phyloP scores from a whole-genome alignment of 2,329 filamentous ascomycete genomes.

The Stachybotrys elegans region DNA sequence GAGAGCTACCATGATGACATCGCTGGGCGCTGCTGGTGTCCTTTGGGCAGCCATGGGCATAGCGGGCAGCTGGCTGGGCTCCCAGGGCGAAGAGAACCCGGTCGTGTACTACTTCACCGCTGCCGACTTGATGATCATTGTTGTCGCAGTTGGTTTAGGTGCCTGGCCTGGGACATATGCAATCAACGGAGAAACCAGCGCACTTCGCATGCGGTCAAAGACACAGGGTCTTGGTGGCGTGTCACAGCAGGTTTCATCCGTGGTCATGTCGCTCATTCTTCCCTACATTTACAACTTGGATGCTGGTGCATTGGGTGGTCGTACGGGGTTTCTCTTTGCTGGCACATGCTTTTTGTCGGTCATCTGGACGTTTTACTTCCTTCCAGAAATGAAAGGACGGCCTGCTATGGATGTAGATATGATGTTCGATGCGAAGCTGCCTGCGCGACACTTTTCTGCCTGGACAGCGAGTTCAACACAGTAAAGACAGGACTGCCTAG shows the following conservation, averaged over 20 bases:
- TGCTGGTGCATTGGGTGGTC: constrained; percentile 30
- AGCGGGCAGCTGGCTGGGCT: background rate
- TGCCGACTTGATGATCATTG: constrained; percentile 30
- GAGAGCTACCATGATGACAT: constrained; percentile 30
- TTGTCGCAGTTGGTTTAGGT: constrained; percentile 33
- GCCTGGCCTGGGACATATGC: constrained; percentile 37
- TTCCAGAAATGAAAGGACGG: background rate
- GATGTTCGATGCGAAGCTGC: background rate
- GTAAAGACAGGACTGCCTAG: too few species aligned
- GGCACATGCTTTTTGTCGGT: constrained; percentile 24
- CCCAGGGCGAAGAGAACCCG: background rate
- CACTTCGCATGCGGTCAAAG: constrained; percentile 14
- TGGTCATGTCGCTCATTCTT: constrained; percentile 17
- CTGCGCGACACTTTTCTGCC: background rate
- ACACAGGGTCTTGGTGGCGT: constrained; percentile 35
- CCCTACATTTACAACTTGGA: constrained; percentile 24
- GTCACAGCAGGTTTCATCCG: constrained; percentile 29
- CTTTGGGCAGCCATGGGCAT: constrained; percentile 42
- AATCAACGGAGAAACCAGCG: constrained; percentile 25
- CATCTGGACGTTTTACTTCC: constrained; percentile 39
- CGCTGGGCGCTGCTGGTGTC: constrained; percentile 22
- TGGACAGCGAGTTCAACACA: background rate
- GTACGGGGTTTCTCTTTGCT: constrained; percentile 35
- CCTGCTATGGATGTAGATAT: background rate
- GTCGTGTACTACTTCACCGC: constrained; percentile 4